These are phyloP conservation scores for Lentinula raphanica DNA, from an alignment of 768 basidiomycete genomes.

Conservation along the genomic window DNA sequence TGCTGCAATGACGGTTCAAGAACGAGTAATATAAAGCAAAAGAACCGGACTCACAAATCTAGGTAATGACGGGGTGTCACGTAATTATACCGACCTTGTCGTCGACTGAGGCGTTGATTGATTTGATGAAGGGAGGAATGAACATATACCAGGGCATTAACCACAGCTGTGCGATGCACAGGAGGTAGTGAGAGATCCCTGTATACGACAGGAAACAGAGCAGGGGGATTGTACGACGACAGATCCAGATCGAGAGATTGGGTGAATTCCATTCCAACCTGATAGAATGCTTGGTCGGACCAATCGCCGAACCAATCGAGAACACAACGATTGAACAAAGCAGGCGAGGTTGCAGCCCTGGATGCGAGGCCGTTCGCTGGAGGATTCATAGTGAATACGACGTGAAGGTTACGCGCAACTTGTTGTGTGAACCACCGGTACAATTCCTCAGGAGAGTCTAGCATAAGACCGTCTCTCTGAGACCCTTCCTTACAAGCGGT, in stretches of 20 bases:
- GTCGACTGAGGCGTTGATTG: constrained; percentile 82
- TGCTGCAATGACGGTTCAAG: constrained; percentile 41
- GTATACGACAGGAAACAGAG: constrained; percentile 85
- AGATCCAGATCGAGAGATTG: constrained; percentile 89
- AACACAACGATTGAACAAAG: constrained; percentile 97
- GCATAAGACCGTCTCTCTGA: constrained; percentile 96
- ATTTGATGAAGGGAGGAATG: constrained; percentile 86
- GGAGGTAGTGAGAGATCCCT: constrained; percentile 83
- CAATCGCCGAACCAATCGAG: constrained; percentile 99
- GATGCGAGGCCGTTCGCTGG: constrained; percentile 94
- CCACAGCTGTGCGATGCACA: constrained; percentile 81
- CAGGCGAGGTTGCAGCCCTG: constrained; percentile 94
- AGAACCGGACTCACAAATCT: constrained; percentile 77
- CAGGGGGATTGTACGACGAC: constrained; percentile 71
- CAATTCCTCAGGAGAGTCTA: constrained; percentile 95
- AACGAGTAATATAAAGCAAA: constrained; percentile 7
- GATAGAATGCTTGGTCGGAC: constrained; percentile 98
- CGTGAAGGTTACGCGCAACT: constrained; percentile 95
- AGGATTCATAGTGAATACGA: constrained; percentile 99
- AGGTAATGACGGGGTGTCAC: constrained; percentile 97
- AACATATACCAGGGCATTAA: constrained; percentile 90
- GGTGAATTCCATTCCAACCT: constrained; percentile 97
- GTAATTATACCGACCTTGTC: constrained; percentile 95
- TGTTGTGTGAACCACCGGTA: constrained; percentile 99
- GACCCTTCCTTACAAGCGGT: constrained; percentile 99